phyloP scores from a whole-genome alignment of 2,329 filamentous ascomycete species.

The Phoma sp. region DNA sequence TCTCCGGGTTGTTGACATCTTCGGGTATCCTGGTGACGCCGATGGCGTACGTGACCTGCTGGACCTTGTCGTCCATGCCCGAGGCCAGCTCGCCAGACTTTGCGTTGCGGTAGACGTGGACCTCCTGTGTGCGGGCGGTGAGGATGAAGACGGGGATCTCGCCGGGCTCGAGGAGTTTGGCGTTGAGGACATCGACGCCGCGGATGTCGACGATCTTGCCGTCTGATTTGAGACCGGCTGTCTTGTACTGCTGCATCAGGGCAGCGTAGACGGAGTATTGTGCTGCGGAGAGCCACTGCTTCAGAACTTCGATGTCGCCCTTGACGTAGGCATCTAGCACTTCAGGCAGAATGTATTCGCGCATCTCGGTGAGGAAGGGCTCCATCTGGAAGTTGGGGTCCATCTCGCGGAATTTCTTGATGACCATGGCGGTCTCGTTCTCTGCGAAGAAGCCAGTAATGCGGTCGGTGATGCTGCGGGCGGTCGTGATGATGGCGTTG shows the following conservation, averaged over 20 bases:
- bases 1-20: slow-evolving; percentile 96
- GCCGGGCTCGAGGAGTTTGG: slow-evolving; percentile 81
- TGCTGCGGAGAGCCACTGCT: slow-evolving; percentile 93
- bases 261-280: slow-evolving; percentile 97
- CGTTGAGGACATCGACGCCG: slow-evolving; percentile 85
- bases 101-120: slow-evolving; percentile 93
- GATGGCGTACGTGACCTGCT: slow-evolving; percentile 97
- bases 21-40: slow-evolving; percentile 92
- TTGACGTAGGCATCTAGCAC: slow-evolving; percentile 98
- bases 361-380: slow-evolving; percentile 91
- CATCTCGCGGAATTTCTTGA: slow-evolving; percentile 97
- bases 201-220: slow-evolving; percentile 94
- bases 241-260: slow-evolving; percentile 94
- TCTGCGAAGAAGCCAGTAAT: slow-evolving; percentile 97
- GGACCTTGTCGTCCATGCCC: slow-evolving; percentile 98
- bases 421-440: slow-evolving; percentile 96
- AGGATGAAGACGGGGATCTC: slow-evolving; percentile 97
- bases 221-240: slow-evolving; percentile 90
- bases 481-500: slow-evolving; percentile 91
- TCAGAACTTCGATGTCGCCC: slow-evolving; percentile 87
- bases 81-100: slow-evolving; percentile 90
- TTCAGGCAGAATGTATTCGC: slow-evolving; percentile 97
- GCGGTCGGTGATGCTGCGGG: slow-evolving; percentile 89
- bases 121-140: slow-evolving; percentile 94
- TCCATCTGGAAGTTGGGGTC: slow-evolving; percentile 95